A percentile compares a stretch with the other conserved stretches of the same genome.
phyloP scores from a whole-genome alignment of 129 eudicot genomes.

The Artemisia annua region DNA sequence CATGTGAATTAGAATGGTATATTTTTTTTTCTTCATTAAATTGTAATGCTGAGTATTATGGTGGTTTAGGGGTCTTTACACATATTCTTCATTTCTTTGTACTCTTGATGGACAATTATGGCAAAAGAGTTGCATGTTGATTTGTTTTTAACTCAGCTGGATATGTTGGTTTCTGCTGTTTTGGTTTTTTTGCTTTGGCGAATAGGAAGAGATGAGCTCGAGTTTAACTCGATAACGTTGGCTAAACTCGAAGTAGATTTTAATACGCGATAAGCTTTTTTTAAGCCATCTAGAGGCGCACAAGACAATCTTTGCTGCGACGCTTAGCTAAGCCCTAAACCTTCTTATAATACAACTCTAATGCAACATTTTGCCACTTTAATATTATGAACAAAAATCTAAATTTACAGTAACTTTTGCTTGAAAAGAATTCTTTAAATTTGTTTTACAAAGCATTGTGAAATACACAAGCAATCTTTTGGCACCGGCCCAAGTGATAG shows the following conservation, averaged over 20 bases:
- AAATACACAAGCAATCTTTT: no score
- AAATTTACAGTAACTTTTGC: no score
- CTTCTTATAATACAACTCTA: no score
- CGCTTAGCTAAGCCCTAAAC: no score
- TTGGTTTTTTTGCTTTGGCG: not conserved
- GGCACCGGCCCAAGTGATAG: no score
- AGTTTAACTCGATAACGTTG: not conserved
- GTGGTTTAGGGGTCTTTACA: slow-evolving; percentile 12
- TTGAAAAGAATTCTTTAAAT: no score
- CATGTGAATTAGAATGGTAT: slow-evolving; percentile 35
- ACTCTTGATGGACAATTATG: slow-evolving; percentile 6
- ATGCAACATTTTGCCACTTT: no score
- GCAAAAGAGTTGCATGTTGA: slow-evolving; percentile 11
- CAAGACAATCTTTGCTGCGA: no score
- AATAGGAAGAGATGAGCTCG: not conserved
- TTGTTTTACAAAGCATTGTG: no score
- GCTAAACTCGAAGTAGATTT: not conserved
- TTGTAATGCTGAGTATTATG: slow-evolving; percentile 10
- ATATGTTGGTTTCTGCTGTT: not conserved
- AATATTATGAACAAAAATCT: no score
- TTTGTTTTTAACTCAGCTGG: not conserved
- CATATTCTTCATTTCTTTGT: slow-evolving; percentile 18
- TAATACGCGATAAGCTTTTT: not conserved
- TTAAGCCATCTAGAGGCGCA: no score
- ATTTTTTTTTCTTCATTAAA: slow-evolving; percentile 10